Evolutionary conservation across 768 basidiomycete species (phyloP).

Genomic region (Tephrocybe sp.): DNA sequence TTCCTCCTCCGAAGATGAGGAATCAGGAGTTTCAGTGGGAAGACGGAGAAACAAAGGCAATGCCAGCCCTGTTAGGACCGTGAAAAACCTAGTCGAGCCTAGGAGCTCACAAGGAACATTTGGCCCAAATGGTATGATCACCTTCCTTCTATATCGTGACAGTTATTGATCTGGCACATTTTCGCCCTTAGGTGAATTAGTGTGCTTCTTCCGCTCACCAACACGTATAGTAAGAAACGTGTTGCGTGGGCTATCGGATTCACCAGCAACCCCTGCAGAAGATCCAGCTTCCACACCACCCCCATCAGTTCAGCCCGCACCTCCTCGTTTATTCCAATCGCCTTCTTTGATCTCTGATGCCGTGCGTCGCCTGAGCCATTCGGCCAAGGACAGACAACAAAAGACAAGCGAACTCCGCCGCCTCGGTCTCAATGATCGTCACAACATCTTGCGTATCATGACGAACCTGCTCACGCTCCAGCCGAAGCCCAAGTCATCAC

Average conservation of each 20-base stretch:
- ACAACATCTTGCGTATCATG: slow-evolving; percentile 73
- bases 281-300: slow-evolving; percentile 22
- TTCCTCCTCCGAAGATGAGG: slow-evolving; percentile 57
- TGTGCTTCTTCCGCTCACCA: slow-evolving; percentile 83
- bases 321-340: slow-evolving; percentile 50
- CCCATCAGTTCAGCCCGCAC: slow-evolving; percentile 18
- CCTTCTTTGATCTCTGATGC: slow-evolving; percentile 76
- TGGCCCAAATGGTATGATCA: slow-evolving; percentile 77
- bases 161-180: too few relatives aligned
- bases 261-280: slow-evolving; percentile 36
- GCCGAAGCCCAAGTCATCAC: slow-evolving; percentile 44
- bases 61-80: slow-evolving; percentile 56
- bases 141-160: background rate
- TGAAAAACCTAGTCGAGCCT: slow-evolving; percentile 83
- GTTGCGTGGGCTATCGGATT: slow-evolving; percentile 46
- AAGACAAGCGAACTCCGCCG: slow-evolving; percentile 38
- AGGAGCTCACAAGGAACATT: slow-evolving; percentile 87
- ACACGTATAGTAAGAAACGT: slow-evolving; percentile 68
- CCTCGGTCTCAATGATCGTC: slow-evolving; percentile 48
- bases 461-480: slow-evolving; percentile 66
- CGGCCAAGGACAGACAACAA: slow-evolving; percentile 56
- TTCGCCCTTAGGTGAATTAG: slow-evolving; percentile 64
- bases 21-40: slow-evolving; percentile 20
- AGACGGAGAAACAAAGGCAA: slow-evolving; percentile 45
- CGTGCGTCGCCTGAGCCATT: slow-evolving; percentile 60